Evolutionary conservation across 176 grass and related monocot genomes (phyloP), one percentile per base, ranked within the genome.

Genomic region (Rhynchospora tenuis): DNA sequence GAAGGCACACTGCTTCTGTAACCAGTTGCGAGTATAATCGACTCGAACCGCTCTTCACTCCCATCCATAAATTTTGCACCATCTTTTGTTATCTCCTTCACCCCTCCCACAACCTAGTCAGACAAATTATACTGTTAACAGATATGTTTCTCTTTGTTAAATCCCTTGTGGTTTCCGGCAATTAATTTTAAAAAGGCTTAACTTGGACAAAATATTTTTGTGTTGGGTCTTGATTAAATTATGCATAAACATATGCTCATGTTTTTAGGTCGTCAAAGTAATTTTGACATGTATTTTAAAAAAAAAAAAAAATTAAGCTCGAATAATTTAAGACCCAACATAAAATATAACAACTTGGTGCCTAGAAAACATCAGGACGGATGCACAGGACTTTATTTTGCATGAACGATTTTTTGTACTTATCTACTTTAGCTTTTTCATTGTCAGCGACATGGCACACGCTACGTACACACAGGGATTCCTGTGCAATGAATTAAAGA

Each of bases 1-100:
- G 89, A 89, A 27, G 96, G 93, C 84, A 99, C 96, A 90, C 93
- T 95, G 91, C 91, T 95, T 88, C 62, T 95, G 91, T 99, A 99
- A 14, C 96, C 96, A 3, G 89, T 99, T 11, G 93, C 93, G 5
- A 92, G 89, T 42, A 99, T 86, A 3, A 99, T 88, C 27, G 93
- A 88, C 83, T 99, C 91, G 88, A 93, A 99, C 83, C 90, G 82
- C 81, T 95, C 86, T 86, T 99, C 96, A 71, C 80, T 92, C 74
- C 95, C 96, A 79, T 99, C 91, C 24, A 91, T 83, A 90, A 99
- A 93, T 85, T 89, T 95, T 64, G 86, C 96, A 59, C 93, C 91
- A 8, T 24, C 12, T 84, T 16, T 86, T 20, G 89, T 95, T 54
- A 93, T 87, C 86, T 99, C 96, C 86, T 99, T 99, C 91, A 99